Base-by-base conservation (phyloP, 495 filamentous ascomycete species). In the Tetracladium setigerum region DNA sequence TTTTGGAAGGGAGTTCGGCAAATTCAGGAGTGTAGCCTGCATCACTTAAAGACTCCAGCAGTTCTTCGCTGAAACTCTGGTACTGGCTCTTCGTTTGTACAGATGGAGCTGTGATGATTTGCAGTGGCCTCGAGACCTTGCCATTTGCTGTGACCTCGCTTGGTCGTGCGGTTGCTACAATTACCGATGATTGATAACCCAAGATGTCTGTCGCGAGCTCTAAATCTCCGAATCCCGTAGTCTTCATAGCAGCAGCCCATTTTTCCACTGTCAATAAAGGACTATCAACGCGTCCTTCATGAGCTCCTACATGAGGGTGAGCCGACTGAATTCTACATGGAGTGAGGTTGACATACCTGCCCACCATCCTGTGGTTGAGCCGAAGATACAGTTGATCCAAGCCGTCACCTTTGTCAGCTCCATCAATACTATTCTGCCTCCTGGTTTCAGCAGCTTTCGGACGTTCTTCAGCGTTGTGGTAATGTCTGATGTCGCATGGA, bases 361-460 rank as follows among this genome's bases (percentile, higher is more conserved):
- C 76, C 76, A 80, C 76, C 76, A 80, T 0, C 67, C 73, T 1
- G 70, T 65, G 1, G 72, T 50, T 2, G 65, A 46, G 6, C 70
- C 70, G 19, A 75, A 65, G 10, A 64, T 54, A 17, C 69, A 56
- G n/a, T 67, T 66, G 30, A 59, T 62, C 35, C 58, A 50, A 45
- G 64, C 53, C 14, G 53, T 58, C 30, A 43, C 50, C 53, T 1
- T 55, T 34, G 56, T 67, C 3, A 66, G 68, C 45, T 73, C 70
- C 64, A 66, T 71, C 44, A 73, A 69, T 8, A 73, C 52, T 43
- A 73, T 64, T 16, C 57, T 62, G 8, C 41, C 54, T 14, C 49
- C 49, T 18, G 54, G 54, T 34, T 64, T 68, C 30, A 74, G 47
- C 14, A 73, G 43, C 1, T 44, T 49, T 0, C 65, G 61, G 2